Percentiles rank a stretch among this genome's conserved stretches.
Evolutionary conservation across 2,329 filamentous ascomycete genomes (phyloP).

Genomic region (Fusarium sterilihyphosum): DNA sequence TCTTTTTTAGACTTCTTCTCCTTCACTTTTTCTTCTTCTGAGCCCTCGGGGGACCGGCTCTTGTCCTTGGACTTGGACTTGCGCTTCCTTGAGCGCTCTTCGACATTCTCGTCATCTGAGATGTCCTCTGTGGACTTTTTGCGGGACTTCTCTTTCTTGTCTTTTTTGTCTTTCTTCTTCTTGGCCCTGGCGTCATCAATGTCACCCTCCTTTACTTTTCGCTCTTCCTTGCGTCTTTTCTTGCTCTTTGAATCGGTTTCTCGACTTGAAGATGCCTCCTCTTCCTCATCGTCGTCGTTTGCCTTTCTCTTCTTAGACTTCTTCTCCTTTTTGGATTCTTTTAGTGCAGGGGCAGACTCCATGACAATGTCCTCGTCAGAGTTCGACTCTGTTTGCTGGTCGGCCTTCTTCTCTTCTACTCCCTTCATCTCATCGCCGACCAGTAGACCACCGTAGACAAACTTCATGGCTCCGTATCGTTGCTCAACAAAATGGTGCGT

Average conservation of each 20-base stretch:
- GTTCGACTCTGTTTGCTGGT: slow-evolving; percentile 13
- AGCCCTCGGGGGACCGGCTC: slow-evolving; percentile 41
- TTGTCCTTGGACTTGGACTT: slow-evolving; percentile 47
- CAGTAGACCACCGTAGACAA: slow-evolving; percentile 84
- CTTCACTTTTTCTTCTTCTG: slow-evolving; percentile 43
- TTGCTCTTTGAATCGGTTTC: slow-evolving; percentile 49
- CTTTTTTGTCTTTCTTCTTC: slow-evolving; percentile 52
- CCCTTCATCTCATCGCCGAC: slow-evolving; percentile 66
- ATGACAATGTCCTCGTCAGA: slow-evolving; percentile 35
- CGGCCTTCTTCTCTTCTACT: slow-evolving; percentile 35
- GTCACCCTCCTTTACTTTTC: slow-evolving; percentile 46
- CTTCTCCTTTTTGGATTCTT: slow-evolving; percentile 53
- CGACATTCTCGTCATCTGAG: slow-evolving; percentile 37
- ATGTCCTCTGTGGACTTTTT: slow-evolving; percentile 34
- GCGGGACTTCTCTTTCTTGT: slow-evolving; percentile 54
- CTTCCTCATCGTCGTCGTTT: slow-evolving; percentile 50
- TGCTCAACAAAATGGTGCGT: slow-evolving; percentile 77
- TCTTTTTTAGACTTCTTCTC: slow-evolving; percentile 54
- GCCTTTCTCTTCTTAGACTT: slow-evolving; percentile 62
- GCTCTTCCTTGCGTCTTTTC: slow-evolving; percentile 51
- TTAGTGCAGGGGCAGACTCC: slow-evolving; percentile 34
- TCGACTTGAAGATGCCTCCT: slow-evolving; percentile 43
- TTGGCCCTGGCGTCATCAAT: slow-evolving; percentile 34
- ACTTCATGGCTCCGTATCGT: slow-evolving; percentile 83
- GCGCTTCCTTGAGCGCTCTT: slow-evolving; percentile 47